Conservation (phyloP, 345 rosid genomes). For the Populus alba region DNA sequence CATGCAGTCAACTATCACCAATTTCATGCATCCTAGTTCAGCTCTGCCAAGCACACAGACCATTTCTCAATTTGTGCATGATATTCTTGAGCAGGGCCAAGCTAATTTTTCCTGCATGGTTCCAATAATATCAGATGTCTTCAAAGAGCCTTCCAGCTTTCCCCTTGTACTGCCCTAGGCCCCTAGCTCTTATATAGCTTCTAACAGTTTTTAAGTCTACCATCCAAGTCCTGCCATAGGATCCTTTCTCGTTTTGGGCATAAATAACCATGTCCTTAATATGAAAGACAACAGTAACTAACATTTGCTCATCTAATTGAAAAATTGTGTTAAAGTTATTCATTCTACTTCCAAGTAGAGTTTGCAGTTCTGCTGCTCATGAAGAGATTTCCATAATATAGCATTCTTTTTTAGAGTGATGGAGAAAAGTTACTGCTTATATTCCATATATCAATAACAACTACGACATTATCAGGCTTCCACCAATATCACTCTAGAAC, state of each 20-base stretch:
- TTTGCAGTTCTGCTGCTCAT: not conserved
- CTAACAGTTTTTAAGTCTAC: not conserved
- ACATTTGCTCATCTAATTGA: not conserved
- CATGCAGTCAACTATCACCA: not conserved
- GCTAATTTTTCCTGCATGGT: not conserved
- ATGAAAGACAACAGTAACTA: not conserved
- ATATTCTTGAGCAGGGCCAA: not conserved
- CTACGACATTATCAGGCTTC: not conserved
- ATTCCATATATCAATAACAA: not conserved
- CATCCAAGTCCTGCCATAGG: not conserved
- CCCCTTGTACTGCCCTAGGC: not conserved
- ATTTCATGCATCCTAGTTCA: not conserved
- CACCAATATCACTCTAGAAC: not conserved
- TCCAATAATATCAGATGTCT: not conserved
- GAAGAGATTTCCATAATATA: too few relatives aligned
- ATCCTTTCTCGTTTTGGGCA: not conserved
- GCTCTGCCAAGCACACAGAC: not conserved
- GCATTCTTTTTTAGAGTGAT: not conserved
- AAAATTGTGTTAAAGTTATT: not conserved
- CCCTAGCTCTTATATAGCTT: not conserved
- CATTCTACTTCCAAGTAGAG: not conserved
- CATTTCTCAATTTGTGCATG: not conserved
- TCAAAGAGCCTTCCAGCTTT: not conserved
- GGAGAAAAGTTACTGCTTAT: not conserved
- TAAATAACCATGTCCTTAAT: not conserved